phyloP scores from a whole-genome alignment of 1,139 yeast genomes.

The Debaryomyces nepalensis region DNA sequence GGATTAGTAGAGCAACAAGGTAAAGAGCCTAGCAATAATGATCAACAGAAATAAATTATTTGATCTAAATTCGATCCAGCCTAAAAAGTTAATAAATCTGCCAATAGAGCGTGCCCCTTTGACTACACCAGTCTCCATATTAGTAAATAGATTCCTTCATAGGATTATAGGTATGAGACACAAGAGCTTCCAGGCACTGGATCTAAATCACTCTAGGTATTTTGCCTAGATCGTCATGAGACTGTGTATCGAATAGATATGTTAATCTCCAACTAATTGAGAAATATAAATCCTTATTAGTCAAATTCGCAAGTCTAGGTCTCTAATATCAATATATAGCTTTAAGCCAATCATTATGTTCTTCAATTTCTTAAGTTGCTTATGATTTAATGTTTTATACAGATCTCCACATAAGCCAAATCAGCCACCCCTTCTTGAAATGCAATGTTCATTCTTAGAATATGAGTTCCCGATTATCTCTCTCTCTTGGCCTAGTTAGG shows the following conservation, averaged over 20 bases:
- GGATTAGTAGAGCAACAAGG: slow-evolving; percentile 25
- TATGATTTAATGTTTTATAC: not conserved
- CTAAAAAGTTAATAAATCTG: too few species aligned
- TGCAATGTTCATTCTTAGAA: not conserved
- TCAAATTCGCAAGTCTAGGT: not conserved
- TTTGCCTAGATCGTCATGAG: not conserved
- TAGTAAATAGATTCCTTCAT: too few species aligned
- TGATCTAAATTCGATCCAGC: not conserved
- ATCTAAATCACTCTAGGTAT: not conserved
- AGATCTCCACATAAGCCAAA: not conserved
- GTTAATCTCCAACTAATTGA: not conserved
- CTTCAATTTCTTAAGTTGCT: not conserved
- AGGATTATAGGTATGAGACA: too few species aligned
- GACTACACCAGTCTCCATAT: too few species aligned
- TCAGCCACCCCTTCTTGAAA: not conserved
- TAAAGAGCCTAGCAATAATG: slow-evolving; percentile 11
- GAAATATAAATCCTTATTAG: slow-evolving; percentile 1
- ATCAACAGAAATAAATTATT: not conserved
- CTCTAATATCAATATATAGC: not conserved
- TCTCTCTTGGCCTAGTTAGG: slow-evolving; percentile 1
- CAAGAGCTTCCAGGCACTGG: too few species aligned
- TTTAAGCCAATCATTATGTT: not conserved
- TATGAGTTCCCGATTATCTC: slow-evolving; percentile 5
- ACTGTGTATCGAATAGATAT: not conserved
- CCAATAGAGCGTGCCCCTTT: too few species aligned